Evolutionary conservation across 139 green algal genomes (phyloP).

Genomic region (Ettlia oleoabundans): DNA sequence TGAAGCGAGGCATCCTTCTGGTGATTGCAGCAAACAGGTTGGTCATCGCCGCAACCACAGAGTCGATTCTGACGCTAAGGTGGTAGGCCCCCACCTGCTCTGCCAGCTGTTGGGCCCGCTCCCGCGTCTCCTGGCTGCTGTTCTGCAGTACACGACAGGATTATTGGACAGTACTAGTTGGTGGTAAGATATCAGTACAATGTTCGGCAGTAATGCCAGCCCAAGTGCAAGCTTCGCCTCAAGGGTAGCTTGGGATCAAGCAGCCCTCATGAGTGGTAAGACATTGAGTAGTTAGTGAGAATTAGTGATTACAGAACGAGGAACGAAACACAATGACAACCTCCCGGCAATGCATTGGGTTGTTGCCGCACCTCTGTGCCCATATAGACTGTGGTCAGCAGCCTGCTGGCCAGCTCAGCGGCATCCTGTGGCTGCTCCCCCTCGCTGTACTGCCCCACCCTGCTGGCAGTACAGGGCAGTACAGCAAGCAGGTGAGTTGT

Average conservation of each 20-base stretch:
- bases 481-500: neutral
- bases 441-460: conserved; percentile 70
- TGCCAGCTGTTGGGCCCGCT: conserved; percentile 55
- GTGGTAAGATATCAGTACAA: too few species aligned
- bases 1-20: conserved; percentile 80
- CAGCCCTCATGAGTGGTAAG: neutral
- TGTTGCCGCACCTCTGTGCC: conserved; percentile 68
- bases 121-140: conserved; percentile 76
- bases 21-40: conserved; percentile 82
- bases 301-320: neutral
- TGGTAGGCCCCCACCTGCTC: conserved; percentile 86
- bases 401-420: conserved; percentile 73
- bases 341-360: neutral
- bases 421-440: conserved; percentile 44
- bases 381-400: conserved; percentile 96
- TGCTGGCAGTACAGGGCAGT: conserved; percentile 13
- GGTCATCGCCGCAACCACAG: conserved; percentile 66
- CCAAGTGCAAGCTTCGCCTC: too few species aligned
- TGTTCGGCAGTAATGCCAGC: too few species aligned
- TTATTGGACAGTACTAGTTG: neutral
- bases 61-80: conserved; percentile 87
- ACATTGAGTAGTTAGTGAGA: neutral
- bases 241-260: too few species aligned
- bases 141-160: conserved; percentile 59
- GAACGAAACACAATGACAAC: too few species aligned